phyloP scores from a whole-genome alignment of 139 green algal species.

The Desmodesmus armatus region DNA sequence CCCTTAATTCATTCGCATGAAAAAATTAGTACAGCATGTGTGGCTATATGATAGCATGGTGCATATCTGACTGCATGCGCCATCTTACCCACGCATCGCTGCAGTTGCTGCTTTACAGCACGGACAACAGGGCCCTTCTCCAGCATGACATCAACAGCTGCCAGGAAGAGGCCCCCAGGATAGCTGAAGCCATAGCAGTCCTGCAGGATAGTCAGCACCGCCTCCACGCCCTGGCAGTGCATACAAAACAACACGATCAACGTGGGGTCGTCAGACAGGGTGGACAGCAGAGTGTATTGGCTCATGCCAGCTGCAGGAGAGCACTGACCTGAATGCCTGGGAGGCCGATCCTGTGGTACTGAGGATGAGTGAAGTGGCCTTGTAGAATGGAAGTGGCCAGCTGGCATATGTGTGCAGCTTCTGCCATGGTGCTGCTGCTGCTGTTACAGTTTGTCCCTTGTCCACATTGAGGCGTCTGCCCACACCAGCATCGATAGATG shows the following conservation, averaged over 20 bases:
- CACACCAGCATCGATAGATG: no score
- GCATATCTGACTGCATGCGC: no score
- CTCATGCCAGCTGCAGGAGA: no score
- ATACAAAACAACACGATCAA: background rate
- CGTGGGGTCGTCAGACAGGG: background rate
- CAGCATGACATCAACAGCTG: constrained; percentile 34
- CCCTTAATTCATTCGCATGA: no score
- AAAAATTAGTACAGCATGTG: no score
- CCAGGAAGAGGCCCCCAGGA: constrained; percentile 23
- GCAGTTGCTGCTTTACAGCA: constrained; percentile 14
- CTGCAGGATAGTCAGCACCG: constrained; percentile 8
- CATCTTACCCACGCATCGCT: no score
- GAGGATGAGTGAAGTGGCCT: constrained; percentile 10
- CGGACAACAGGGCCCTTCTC: background rate
- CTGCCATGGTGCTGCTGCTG: constrained; percentile 24
- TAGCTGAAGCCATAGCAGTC: constrained; percentile 31
- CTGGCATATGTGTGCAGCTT: constrained; percentile 10
- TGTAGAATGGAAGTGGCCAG: background rate
- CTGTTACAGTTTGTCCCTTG: no score
- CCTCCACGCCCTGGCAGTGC: constrained; percentile 29
- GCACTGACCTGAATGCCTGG: constrained; percentile 29
- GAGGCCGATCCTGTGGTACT: constrained; percentile 5
- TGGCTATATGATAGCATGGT: no score
- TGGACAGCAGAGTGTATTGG: background rate
- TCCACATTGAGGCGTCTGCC: no score